Conservation (phyloP, 2,329 filamentous ascomycete genomes). For the Trichophyton schoenleinii region DNA sequence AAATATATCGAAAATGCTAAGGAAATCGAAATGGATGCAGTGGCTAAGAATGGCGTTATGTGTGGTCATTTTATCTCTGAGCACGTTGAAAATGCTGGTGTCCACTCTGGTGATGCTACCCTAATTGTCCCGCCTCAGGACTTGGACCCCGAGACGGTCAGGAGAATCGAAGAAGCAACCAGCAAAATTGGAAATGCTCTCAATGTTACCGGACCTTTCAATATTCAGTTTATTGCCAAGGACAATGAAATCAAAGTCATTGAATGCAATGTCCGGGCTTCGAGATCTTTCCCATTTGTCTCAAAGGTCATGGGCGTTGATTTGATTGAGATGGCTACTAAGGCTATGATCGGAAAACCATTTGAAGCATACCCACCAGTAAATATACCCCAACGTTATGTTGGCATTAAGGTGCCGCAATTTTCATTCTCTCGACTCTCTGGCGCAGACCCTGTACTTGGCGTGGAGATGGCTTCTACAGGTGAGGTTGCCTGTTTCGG, state of each 20-base stretch:
- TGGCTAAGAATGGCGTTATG: conserved; percentile 77
- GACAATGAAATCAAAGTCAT: conserved; percentile 99
- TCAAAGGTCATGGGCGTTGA: conserved; percentile 98
- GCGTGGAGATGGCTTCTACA: conserved; percentile 98
- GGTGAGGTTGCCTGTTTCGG: conserved; percentile 97
- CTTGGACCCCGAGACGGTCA: conserved; percentile 74
- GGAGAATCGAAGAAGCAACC: conserved; percentile 86
- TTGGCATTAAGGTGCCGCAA: conserved; percentile 95
- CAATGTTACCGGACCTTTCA: conserved; percentile 93
- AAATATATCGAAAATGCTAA: conserved; percentile 99
- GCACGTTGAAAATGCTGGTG: conserved; percentile 96
- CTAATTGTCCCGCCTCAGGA: conserved; percentile 91
- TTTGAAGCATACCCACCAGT: conserved; percentile 70
- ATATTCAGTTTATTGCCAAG: conserved; percentile 99
- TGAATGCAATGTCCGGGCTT: conserved; percentile 94
- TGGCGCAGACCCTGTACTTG: conserved; percentile 87
- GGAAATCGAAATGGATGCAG: conserved; percentile 99
- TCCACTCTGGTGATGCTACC: conserved; percentile 95
- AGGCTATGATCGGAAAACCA: conserved; percentile 80
- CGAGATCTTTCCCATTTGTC: conserved; percentile 92
- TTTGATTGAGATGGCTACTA: conserved; percentile 95
- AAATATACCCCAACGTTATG: conserved; percentile 64
- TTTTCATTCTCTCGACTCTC: conserved; percentile 98
- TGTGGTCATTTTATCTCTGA: conserved; percentile 96
- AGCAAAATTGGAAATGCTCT: conserved; percentile 87